Evolutionary conservation across 1,284 basidiomycete genomes (phyloP).

Genomic region (Boletus holoroseus): DNA sequence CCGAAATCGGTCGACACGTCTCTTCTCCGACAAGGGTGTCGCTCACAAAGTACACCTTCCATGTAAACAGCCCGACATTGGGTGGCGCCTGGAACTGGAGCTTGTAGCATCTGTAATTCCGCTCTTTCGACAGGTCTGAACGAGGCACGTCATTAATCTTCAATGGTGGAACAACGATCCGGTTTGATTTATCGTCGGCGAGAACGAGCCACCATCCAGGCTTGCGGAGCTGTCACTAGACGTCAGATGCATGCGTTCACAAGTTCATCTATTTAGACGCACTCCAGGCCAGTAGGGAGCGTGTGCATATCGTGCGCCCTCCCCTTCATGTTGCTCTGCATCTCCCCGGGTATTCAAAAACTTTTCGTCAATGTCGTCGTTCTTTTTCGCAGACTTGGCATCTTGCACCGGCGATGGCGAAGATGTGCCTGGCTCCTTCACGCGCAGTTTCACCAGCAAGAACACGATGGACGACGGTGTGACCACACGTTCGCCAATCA

Average conservation of each 20-base stretch:
- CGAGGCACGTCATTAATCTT: constrained; percentile 79
- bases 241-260: neutral
- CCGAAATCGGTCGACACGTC: constrained; percentile 64
- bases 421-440: constrained; percentile 44
- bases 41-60: constrained; percentile 81
- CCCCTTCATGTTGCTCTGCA: constrained; percentile 51
- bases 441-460: constrained; percentile 77
- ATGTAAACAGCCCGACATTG: constrained; percentile 79
- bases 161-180: constrained; percentile 87
- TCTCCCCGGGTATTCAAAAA: constrained; percentile 64
- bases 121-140: constrained; percentile 49
- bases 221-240: constrained; percentile 57
- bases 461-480: constrained; percentile 88
- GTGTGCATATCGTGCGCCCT: constrained; percentile 65
- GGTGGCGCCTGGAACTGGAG: constrained; percentile 95
- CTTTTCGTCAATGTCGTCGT: constrained; percentile 56
- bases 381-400: constrained; percentile 49
- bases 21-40: constrained; percentile 90
- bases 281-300: constrained; percentile 90
- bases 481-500: constrained; percentile 86
- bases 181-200: constrained; percentile 86
- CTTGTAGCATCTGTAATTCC: constrained; percentile 78
- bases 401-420: constrained; percentile 30
- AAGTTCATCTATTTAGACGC: constrained; percentile 28
- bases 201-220: constrained; percentile 91